Evolutionary conservation across 2,329 filamentous ascomycete species (phyloP).

Genomic region (Hypoxylon sp.): DNA sequence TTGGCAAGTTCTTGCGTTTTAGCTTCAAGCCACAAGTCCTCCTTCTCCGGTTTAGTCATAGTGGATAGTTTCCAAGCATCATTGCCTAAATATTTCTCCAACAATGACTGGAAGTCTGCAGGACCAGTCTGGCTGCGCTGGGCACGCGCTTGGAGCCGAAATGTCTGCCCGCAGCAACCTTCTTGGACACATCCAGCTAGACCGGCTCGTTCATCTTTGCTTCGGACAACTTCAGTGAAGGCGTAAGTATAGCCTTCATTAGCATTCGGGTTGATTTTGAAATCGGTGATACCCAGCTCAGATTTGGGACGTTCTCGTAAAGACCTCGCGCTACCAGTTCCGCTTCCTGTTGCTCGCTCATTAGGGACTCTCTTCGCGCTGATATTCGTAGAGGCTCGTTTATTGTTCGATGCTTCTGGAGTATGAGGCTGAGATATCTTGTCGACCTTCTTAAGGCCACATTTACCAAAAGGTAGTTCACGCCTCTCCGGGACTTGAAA

Average conservation of each 20-base stretch:
- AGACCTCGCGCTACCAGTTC: constrained; percentile 55
- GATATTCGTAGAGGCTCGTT: constrained; percentile 13
- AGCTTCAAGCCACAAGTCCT: constrained; percentile 80
- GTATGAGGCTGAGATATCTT: constrained; percentile 24
- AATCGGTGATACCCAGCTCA: constrained; percentile 77
- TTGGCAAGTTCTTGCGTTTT: constrained; percentile 81
- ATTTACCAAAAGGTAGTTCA: constrained; percentile 60
- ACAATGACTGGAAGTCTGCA: constrained; percentile 55
- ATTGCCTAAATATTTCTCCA: constrained; percentile 72
- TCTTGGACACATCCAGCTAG: constrained; percentile 81
- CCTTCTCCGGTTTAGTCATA: constrained; percentile 73
- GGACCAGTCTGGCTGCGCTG: constrained; percentile 59
- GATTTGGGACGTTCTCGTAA: constrained; percentile 72
- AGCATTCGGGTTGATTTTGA: constrained; percentile 82
- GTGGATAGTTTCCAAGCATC: constrained; percentile 70
- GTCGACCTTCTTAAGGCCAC: constrained; percentile 31
- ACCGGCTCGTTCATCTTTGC: constrained; percentile 76
- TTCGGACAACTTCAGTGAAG: constrained; percentile 81
- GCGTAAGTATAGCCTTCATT: constrained; percentile 82
- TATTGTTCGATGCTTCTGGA: constrained; percentile 23
- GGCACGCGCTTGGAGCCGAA: constrained; percentile 74
- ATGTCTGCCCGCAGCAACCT: constrained; percentile 82
- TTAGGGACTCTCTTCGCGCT: constrained; percentile 37
- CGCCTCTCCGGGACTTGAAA: constrained; percentile 58
- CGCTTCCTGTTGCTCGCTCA: constrained; percentile 38